Evolutionary conservation across 1,284 basidiomycete species (phyloP).

Genomic region (Sanguinoderma infundibulare): DNA sequence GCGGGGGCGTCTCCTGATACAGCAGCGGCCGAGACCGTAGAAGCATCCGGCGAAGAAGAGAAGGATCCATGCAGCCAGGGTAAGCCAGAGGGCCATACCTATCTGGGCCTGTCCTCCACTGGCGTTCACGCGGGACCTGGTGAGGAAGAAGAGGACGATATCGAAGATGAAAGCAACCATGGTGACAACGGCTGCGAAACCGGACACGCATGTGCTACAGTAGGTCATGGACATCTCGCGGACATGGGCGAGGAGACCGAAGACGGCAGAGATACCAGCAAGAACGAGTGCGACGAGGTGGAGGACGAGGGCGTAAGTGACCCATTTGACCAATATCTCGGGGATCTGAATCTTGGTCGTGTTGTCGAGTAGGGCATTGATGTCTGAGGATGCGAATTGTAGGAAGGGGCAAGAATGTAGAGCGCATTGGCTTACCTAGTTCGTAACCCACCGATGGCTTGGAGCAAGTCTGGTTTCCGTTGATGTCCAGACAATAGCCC

Average conservation of each 20-base stretch:
- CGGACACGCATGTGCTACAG: slow-evolving; percentile 82
- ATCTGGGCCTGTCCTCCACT: slow-evolving; percentile 71
- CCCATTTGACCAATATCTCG: slow-evolving; percentile 81
- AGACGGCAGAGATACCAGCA: slow-evolving; percentile 72
- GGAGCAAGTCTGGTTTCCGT: slow-evolving; percentile 69
- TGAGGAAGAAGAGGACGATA: slow-evolving; percentile 84
- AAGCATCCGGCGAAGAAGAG: slow-evolving; percentile 88
- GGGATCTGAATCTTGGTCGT: slow-evolving; percentile 71
- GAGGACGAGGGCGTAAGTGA: slow-evolving; percentile 89
- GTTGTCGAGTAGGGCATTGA: slow-evolving; percentile 79
- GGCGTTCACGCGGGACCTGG: slow-evolving; percentile 75
- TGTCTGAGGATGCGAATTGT: slow-evolving; percentile 52
- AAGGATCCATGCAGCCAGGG: slow-evolving; percentile 81
- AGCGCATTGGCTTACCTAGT: slow-evolving; percentile 61
- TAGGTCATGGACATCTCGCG: slow-evolving; percentile 86
- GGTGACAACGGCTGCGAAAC: slow-evolving; percentile 74
- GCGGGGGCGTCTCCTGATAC: slow-evolving; percentile 61
- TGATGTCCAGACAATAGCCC: slow-evolving; percentile 76
- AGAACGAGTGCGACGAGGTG: slow-evolving; percentile 82
- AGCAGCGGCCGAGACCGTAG: slow-evolving; percentile 82
- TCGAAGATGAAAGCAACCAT: slow-evolving; percentile 88
- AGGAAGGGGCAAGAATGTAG: slow-evolving; percentile 3
- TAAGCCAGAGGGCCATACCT: slow-evolving; percentile 85
- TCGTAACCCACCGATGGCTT: slow-evolving; percentile 82
- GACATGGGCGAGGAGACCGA: slow-evolving; percentile 84